phyloP scores from a whole-genome alignment of 495 filamentous ascomycete genomes.

The Pyrenopolyporus hunteri region DNA sequence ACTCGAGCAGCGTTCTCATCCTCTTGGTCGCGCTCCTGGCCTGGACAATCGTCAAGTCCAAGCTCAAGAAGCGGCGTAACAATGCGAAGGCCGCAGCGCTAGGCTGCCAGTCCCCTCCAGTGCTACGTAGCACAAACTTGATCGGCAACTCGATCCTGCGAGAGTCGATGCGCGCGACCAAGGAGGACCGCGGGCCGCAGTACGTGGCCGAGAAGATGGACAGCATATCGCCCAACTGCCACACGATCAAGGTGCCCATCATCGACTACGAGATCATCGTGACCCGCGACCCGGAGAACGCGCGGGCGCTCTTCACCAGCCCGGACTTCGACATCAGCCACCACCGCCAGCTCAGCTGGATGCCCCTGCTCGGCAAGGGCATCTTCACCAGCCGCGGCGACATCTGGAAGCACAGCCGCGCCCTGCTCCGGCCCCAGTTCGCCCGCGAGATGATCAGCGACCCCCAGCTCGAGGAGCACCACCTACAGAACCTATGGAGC shows the following conservation, averaged over 20 bases:
- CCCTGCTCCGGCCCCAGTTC: conserved; percentile 70
- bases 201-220: conserved; percentile 35
- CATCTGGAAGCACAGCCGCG: conserved; percentile 68
- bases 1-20: conserved; percentile 3
- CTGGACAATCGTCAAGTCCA: conserved; percentile 28
- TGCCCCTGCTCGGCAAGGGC: conserved; percentile 67
- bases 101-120: conserved; percentile 42
- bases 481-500: conserved; percentile 59
- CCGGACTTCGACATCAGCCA: conserved; percentile 66
- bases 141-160: conserved; percentile 41
- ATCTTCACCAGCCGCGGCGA: conserved; percentile 74
- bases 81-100: conserved; percentile 32
- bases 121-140: conserved; percentile 41
- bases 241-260: conserved; percentile 38
- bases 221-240: conserved; percentile 30
- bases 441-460: conserved; percentile 64
- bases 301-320: conserved; percentile 65
- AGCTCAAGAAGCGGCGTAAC: conserved; percentile 36
- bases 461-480: conserved; percentile 63
- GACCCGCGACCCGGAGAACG: conserved; percentile 67
- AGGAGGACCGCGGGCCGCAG: conserved; percentile 44
- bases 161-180: conserved; percentile 40
- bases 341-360: conserved; percentile 53
- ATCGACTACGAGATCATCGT: conserved; percentile 48
- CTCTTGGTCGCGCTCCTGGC: conserved; percentile 19